Evolutionary conservation across 2,329 filamentous ascomycete species (phyloP), one percentile per base, ranked within the genome.

Genomic region (Pseudogymnoascus sp.): DNA sequence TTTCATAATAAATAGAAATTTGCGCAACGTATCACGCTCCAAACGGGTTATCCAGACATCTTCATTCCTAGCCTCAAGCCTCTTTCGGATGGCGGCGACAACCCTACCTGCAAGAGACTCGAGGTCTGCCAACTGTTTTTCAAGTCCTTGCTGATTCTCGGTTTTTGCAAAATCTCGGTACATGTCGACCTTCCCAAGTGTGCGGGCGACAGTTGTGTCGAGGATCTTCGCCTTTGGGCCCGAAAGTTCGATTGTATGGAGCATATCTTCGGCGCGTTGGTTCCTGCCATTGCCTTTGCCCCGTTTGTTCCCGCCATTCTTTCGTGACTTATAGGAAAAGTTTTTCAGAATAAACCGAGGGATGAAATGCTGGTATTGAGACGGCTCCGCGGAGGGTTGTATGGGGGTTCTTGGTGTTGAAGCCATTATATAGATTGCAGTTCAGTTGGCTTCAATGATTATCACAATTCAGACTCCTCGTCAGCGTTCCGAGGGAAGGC

Each of bases 1-100:
- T 63, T 78, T 78, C 67, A 80, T 73, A 3, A 81, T 66, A 65
- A 80, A 80, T 2, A 79, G 69, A 60, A 80, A 80, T 62, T 79
- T 80, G 53, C 78, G 75, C 8, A 80, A 37, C 1, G 72, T 60
- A 64, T 80, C 71, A 49, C 70, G 68, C 18, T 78, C 72, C 0
- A 59, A 34, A 4, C 77, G 71, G 1, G 67, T 71, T 0, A 78
- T 63, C 36, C 64, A 66, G 1, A 79, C 61, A 0, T 59, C 65
- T 4, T 59, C 5, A 6, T 72, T 66, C 1, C 67, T 65, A 1
- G 64, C 63, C 34, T 70, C 68, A 34, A 68, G 66, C 5, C 65
- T 65, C 42, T 68, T 67, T 3, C 25, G 62, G 23, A 71, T 64
- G 11, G 63, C 69, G 37, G 49, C 36, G n/a, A 74, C 49, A 4